Conservation (phyloP, 768 basidiomycete species). For the Podaxis sp. region DNA sequence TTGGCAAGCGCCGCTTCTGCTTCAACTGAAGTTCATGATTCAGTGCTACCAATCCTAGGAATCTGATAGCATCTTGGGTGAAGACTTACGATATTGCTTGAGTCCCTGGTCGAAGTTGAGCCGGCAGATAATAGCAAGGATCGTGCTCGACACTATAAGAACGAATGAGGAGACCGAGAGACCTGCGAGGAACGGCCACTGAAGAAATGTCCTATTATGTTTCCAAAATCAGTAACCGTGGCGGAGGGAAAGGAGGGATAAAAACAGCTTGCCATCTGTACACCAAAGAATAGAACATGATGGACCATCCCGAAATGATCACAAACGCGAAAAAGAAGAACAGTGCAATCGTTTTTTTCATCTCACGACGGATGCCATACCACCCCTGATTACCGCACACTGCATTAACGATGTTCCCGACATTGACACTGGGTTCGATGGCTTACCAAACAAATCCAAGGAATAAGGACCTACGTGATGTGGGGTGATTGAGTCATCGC, state of each 20-base stretch:
- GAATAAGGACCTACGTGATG: slow-evolving; percentile 41
- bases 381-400: slow-evolving; percentile 40
- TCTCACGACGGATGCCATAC: slow-evolving; percentile 50
- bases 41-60: slow-evolving; percentile 18
- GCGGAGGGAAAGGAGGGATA: slow-evolving; percentile 8
- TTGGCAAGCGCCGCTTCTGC: slow-evolving; percentile 39
- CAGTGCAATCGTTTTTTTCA: slow-evolving; percentile 26
- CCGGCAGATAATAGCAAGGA: slow-evolving; percentile 49
- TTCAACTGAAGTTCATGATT: slow-evolving; percentile 29
- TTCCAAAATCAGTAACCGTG: slow-evolving; percentile 24
- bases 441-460: slow-evolving; percentile 53
- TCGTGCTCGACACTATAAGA: slow-evolving; percentile 39
- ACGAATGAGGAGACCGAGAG: slow-evolving; percentile 45
- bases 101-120: slow-evolving; percentile 56
- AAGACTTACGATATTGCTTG: slow-evolving; percentile 50
- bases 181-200: slow-evolving; percentile 51
- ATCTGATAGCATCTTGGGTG: not conserved
- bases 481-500: not conserved
- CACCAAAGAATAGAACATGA: slow-evolving; percentile 48
- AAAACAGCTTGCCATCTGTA: slow-evolving; percentile 38
- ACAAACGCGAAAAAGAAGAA: slow-evolving; percentile 44
- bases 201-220: slow-evolving; percentile 41
- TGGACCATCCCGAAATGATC: slow-evolving; percentile 36
- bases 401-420: not conserved
- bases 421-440: not conserved